Percentiles rank a stretch among this genome's conserved stretches.
These are phyloP conservation scores for Lizonia empirigonia DNA, from an alignment of 2,329 filamentous ascomycete species.

Conservation along the genomic window DNA sequence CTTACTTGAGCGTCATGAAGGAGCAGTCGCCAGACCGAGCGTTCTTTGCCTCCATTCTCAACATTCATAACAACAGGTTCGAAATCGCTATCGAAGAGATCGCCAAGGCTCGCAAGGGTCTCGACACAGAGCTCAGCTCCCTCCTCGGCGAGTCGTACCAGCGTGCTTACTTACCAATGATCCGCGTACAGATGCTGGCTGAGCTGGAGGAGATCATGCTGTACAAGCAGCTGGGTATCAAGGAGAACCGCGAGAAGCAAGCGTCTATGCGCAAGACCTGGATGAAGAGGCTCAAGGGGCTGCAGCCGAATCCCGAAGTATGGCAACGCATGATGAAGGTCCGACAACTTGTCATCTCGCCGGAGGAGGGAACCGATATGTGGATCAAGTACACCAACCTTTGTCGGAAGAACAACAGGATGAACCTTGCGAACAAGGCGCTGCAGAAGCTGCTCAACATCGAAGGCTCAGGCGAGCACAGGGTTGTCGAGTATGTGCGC, in stretches of 20 bases:
- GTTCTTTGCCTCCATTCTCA: constrained; percentile 96
- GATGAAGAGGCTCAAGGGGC: constrained; percentile 93
- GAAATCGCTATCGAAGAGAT: constrained; percentile 88
- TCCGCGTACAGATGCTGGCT: constrained; percentile 97
- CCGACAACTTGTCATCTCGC: constrained; percentile 86
- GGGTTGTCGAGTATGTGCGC: constrained; percentile 43
- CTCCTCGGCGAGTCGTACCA: constrained; percentile 99
- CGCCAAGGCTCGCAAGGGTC: constrained; percentile 85
- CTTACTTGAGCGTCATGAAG: constrained; percentile 94
- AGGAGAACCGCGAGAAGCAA: constrained; percentile 79
- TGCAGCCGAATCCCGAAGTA: constrained; percentile 95
- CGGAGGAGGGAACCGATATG: constrained; percentile 95
- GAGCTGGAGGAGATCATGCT: constrained; percentile 97
- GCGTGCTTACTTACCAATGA: constrained; percentile 95
- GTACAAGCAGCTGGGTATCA: constrained; percentile 80
- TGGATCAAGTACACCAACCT: constrained; percentile 99
- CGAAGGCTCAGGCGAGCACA: constrained; percentile 35
- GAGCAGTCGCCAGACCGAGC: constrained; percentile 89
- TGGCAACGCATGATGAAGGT: constrained; percentile 99
- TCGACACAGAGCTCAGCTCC: constrained; percentile 94
- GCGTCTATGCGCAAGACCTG: constrained; percentile 91
- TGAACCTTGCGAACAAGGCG: constrained; percentile 94
- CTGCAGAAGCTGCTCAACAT: constrained; percentile 79
- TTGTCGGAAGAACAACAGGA: constrained; percentile 93
- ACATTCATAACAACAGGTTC: constrained; percentile 95